phyloP scores from a whole-genome alignment of 345 rosid genomes.

The Ceriops decandra region DNA sequence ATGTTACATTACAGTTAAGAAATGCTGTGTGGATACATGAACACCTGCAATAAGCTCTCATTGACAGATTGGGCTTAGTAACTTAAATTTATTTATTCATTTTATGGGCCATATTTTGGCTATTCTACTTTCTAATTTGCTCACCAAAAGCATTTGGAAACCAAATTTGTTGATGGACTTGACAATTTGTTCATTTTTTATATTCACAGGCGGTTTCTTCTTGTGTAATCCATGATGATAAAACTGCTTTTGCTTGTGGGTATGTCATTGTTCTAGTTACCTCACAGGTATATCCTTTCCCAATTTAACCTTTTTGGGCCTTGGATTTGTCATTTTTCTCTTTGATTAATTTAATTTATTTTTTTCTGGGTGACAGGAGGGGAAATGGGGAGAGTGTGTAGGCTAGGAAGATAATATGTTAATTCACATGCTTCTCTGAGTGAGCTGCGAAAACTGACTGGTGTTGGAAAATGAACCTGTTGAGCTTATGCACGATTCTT shows the following conservation, averaged over 20 bases:
- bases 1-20: neutral
- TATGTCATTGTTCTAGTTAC: slow-evolving; percentile 66
- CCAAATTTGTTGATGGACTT: slow-evolving; percentile 5
- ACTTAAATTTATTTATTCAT: neutral
- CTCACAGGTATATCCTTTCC: slow-evolving; percentile 53
- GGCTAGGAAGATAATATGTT: neutral
- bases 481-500: too few species aligned
- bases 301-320: neutral
- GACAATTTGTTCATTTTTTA: slow-evolving; percentile 3
- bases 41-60: too few species aligned
- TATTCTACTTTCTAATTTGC: neutral
- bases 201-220: slow-evolving; percentile 57
- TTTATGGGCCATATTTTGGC: neutral
- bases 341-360: neutral
- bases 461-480: too few species aligned
- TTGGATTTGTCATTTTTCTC: neutral
- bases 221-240: slow-evolving; percentile 53
- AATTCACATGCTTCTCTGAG: too few species aligned
- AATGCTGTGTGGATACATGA: too few species aligned
- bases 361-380: neutral
- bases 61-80: neutral
- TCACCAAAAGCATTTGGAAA: neutral
- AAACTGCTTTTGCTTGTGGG: slow-evolving; percentile 65
- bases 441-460: too few species aligned
- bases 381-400: neutral